These are phyloP conservation scores for Phytophthora europaea DNA, from an alignment of 352 stramenopile genomes.

Conservation along the genomic window DNA sequence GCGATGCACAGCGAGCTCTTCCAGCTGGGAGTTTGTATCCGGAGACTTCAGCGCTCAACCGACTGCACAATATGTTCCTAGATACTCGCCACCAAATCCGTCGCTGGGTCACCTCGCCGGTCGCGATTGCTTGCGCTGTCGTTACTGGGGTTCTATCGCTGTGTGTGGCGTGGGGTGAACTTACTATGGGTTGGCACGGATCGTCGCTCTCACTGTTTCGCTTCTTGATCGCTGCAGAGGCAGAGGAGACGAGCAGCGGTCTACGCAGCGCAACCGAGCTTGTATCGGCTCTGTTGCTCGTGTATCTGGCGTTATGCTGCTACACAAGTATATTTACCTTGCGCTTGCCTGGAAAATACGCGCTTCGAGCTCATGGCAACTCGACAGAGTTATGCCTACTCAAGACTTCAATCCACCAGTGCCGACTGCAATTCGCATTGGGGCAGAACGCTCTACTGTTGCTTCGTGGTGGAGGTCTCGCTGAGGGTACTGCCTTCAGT, in stretches of 20 bases:
- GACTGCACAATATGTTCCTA: slow-evolving; percentile 40
- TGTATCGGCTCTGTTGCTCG: slow-evolving; percentile 49
- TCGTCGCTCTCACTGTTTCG: slow-evolving; percentile 46
- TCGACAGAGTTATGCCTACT: slow-evolving; percentile 70
- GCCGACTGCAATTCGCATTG: slow-evolving; percentile 76
- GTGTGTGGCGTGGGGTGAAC: slow-evolving; percentile 72
- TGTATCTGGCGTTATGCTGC: slow-evolving; percentile 70
- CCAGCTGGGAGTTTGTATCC: slow-evolving; percentile 55
- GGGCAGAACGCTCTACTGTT: slow-evolving; percentile 77
- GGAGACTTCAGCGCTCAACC: slow-evolving; percentile 40
- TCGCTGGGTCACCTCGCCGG: slow-evolving; percentile 37
- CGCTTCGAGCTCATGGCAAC: slow-evolving; percentile 60
- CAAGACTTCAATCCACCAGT: slow-evolving; percentile 70
- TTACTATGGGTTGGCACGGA: slow-evolving; percentile 63
- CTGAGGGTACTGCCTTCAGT: slow-evolving; percentile 63
- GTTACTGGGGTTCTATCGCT: slow-evolving; percentile 49
- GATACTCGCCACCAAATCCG: slow-evolving; percentile 24
- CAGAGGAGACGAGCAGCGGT: slow-evolving; percentile 27
- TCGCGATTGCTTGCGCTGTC: slow-evolving; percentile 41
- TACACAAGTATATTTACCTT: slow-evolving; percentile 75
- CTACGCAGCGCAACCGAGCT: slow-evolving; percentile 48
- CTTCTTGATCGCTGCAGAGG: slow-evolving; percentile 29
- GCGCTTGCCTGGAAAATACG: slow-evolving; percentile 59
- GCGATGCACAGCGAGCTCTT: slow-evolving; percentile 27
- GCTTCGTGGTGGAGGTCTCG: slow-evolving; percentile 51